Base-by-base conservation (phyloP, 306 rosid genomes). In the Calophaca sinica region DNA sequence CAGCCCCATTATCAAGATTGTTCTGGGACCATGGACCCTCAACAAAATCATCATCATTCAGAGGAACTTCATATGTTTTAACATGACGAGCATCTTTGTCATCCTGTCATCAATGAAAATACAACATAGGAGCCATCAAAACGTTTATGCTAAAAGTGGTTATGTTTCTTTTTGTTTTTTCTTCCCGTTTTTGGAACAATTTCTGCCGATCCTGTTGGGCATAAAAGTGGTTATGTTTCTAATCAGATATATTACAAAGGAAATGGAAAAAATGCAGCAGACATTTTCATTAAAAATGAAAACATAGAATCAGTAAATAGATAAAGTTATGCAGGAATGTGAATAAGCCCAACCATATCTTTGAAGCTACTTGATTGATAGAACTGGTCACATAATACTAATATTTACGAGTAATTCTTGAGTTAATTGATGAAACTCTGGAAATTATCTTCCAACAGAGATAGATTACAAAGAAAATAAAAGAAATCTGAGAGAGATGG, bases 11-110 rank as follows among this genome's bases (percentile, higher is more conserved):
- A 80, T 91, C 97, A 63, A 94, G 97, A 72, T 94, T 89, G 88
- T 85, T 91, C 62, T 84, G 96, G 35, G 97, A 82, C 97, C 94
- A 91, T 42, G 97, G 96, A 55, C 97, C 98, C 82, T 91, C 98
- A 44, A 87, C 89, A 86, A 94, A 94, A 80, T 89, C 96, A 74
- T 89, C 88, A 76, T 91, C 97, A 83, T 91, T 89, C 79, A 94
- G 82, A 67, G 94, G 89, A 72, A 94, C 97, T 80, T 88, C 97
- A 36, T 94, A 94, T 5, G 98, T 94, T 87, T 94, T 91, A 42
- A 87, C 96, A 84, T 94, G 98, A 57, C 96, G 96, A 39, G 91
- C 96, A 83, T 87, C 97, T 84, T 91, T 89, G 72, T 89, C 91
- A 79, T 91, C 97, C 98, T 94, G 98, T 44, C 82, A 80, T 44